A percentile compares a stretch with the other conserved stretches of the same genome.
These are phyloP conservation scores for Litchi chinensis DNA, from an alignment of 345 rosid genomes.

Conservation along the genomic window DNA sequence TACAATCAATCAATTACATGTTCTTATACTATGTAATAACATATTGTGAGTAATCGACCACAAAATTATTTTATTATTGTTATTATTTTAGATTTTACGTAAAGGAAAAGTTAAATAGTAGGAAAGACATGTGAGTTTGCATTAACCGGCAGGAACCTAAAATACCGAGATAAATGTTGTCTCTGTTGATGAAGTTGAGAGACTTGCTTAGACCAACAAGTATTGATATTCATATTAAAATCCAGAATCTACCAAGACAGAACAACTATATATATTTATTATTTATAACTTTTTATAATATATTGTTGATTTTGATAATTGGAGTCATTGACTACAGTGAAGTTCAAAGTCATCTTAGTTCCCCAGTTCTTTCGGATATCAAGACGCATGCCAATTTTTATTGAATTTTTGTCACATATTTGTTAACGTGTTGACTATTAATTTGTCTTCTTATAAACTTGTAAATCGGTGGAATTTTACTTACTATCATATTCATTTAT, in stretches of 20 bases:
- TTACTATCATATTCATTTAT: background rate
- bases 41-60: no score
- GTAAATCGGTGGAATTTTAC: background rate
- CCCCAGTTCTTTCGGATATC: background rate
- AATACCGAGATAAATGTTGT: background rate
- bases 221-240: background rate
- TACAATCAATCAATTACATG: no score
- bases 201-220: background rate
- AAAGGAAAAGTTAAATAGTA: no score
- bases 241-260: background rate
- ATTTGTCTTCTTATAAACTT: constrained; percentile 1
- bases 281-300: background rate
- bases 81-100: no score
- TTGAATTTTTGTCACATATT: background rate
- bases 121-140: constrained; percentile 5
- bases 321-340: background rate
- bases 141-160: constrained; percentile 19
- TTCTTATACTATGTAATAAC: no score
- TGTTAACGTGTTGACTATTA: background rate
- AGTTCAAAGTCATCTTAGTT: background rate
- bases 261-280: background rate
- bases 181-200: background rate
- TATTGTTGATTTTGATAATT: background rate
- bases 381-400: no score
- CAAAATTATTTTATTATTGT: no score